These are phyloP conservation scores for Eutrema yunnanense DNA, from an alignment of 345 rosid genomes.

Conservation along the genomic window DNA sequence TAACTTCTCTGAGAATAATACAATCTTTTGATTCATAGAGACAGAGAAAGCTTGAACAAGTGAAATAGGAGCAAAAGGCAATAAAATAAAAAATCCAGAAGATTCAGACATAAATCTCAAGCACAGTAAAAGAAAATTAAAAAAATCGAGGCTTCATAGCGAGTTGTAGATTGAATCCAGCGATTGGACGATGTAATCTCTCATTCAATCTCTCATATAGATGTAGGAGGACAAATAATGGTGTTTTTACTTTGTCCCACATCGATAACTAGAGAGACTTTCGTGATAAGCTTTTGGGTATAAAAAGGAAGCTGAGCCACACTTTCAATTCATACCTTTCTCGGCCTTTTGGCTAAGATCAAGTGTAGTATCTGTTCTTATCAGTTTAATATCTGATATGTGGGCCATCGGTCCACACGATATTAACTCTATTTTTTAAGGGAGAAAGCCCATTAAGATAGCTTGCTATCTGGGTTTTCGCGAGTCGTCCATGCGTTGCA, in stretches of 20 bases:
- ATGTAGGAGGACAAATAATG: neutral
- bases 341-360: constrained; percentile 70
- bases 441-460: neutral
- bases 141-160: neutral
- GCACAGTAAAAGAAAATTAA: neutral
- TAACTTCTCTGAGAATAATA: neutral
- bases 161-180: neutral
- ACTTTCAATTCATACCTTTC: neutral
- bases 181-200: neutral
- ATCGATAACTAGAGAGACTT: neutral
- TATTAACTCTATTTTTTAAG: constrained; percentile 26
- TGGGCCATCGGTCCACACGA: constrained; percentile 28
- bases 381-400: constrained; percentile 60
- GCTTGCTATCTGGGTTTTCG: constrained; percentile 8
- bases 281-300: neutral
- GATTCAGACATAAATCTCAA: neutral
- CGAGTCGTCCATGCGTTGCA: constrained; percentile 11
- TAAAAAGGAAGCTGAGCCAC: neutral
- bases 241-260: neutral
- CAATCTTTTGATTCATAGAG: neutral
- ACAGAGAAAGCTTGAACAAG: neutral
- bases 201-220: neutral
- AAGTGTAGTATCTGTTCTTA: constrained; percentile 62
- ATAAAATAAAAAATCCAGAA: neutral
- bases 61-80: neutral